These are phyloP conservation scores for Flaveria brownii DNA, from an alignment of 129 eudicot species.

Conservation along the genomic window DNA sequence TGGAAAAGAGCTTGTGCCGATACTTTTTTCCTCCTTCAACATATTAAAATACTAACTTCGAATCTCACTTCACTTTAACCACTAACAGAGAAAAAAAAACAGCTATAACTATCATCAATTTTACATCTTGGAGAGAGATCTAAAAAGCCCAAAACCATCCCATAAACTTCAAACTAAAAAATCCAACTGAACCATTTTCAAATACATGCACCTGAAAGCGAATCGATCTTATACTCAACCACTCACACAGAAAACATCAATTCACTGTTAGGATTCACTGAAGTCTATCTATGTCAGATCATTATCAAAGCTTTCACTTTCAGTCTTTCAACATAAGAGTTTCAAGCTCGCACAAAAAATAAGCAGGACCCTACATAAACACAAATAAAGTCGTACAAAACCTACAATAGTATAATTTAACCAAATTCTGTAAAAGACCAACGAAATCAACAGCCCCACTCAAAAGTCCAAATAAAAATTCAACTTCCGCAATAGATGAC, in stretches of 20 bases:
- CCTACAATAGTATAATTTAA: too few species aligned
- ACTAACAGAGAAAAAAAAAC: too few species aligned
- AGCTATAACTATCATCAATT: background rate
- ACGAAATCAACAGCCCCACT: too few species aligned
- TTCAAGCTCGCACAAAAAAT: slow-evolving; percentile 9
- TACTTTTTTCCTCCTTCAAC: too few species aligned
- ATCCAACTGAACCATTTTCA: background rate
- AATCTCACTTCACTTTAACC: too few species aligned
- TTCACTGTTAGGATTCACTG: background rate
- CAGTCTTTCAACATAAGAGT: background rate
- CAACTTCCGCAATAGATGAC: background rate
- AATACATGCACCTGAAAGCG: background rate
- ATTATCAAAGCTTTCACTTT: slow-evolving; percentile 8
- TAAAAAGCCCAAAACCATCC: background rate
- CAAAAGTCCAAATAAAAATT: background rate
- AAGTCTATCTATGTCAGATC: background rate
- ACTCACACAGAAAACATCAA: background rate
- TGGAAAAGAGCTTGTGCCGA: too few species aligned
- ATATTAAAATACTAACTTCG: too few species aligned
- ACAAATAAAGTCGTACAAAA: too few species aligned
- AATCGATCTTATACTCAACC: background rate
- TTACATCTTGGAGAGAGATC: background rate
- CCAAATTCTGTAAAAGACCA: too few species aligned
- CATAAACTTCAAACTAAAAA: background rate
- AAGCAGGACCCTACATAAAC: background rate